Evolutionary conservation across 1,284 basidiomycete species (phyloP).

Genomic region (Phellopilus nigrolimitatus): DNA sequence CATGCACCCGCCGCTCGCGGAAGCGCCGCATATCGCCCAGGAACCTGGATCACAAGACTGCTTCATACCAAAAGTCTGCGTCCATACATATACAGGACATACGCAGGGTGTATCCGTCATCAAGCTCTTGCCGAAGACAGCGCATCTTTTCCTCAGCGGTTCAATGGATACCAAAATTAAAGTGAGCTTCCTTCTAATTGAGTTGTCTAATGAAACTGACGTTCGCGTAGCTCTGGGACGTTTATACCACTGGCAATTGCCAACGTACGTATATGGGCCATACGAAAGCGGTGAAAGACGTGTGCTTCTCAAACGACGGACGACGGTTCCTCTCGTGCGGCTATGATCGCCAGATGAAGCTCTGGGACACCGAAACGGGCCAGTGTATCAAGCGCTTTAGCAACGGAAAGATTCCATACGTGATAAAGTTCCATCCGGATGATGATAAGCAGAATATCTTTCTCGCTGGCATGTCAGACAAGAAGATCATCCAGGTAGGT

Average conservation of each 20-base stretch:
- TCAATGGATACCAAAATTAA: conserved; percentile 99
- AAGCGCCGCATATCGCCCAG: conserved; percentile 72
- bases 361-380: conserved; percentile 99
- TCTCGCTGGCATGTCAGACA: conserved; percentile 98
- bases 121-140: conserved; percentile 87
- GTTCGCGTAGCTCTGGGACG: conserved; percentile 83
- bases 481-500: conserved; percentile 93
- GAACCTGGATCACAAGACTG: conserved; percentile 86
- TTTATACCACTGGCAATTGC: conserved; percentile 96
- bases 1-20: conserved; percentile 87
- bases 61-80: conserved; percentile 92
- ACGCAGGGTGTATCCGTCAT: conserved; percentile 95
- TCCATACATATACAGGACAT: conserved; percentile 98
- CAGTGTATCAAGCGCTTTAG: conserved; percentile 94
- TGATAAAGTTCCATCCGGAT: conserved; percentile 93
- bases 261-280: conserved; percentile 97
- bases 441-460: conserved; percentile 95
- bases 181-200: conserved; percentile 39
- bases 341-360: conserved; percentile 96
- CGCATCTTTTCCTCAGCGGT: conserved; percentile 88
- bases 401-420: conserved; percentile 96
- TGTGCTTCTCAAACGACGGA: conserved; percentile 93
- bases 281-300: conserved; percentile 92
- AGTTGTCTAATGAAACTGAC: conserved; percentile 11
- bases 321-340: conserved; percentile 86